Base-by-base conservation (phyloP, 1,139 yeast species). In the Diutina sp. region DNA sequence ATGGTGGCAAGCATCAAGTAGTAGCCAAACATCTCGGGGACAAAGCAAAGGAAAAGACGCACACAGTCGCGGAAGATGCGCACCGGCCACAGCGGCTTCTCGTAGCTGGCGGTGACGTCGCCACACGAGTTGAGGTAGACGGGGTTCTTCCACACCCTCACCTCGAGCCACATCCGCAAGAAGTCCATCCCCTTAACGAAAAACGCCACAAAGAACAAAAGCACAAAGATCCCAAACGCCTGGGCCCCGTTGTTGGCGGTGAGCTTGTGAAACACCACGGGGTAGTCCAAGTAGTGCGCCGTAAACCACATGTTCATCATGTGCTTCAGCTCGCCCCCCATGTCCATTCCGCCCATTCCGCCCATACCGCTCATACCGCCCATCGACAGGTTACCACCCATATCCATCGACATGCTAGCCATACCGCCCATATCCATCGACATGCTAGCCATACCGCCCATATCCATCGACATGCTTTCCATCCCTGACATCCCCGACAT, bases 1-100 rank as follows among this genome's bases (percentile, higher is more conserved):
- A 87, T 87, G 11, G 86, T 87, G 14, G 84, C 90, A 72, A 87
- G 77, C 95, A 87, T 87, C 63, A 87, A 69, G 48, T 84, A 83
- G 65, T 83, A 86, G 9, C 86, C 84, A 55, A 87, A 67, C 73
- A 85, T 72, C 41, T 87, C 87, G 4, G 87, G 80, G 30, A 82
- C 66, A 58, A 87, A 82, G 25, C 83, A 77, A 53, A 86, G 63
- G 0, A 76, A 56, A 29, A 84, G 67, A 62, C 91, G 72, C 14
- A 84, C 73, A 9, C 74, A 58, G 67, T 86, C 88, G 65, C 87
- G 66, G 47, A 74, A 70, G 54, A 81, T 67, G 0, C 60, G 60
- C 12, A 50, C 45, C n/a, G 32, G 9, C 28, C 30, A 28, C 29
- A 28, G 29, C 6, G 51, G 35, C 14, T 47, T 30, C 12, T 12